Conservation (phyloP, 2,329 filamentous ascomycete genomes). For the Neofusicoccum sp. region DNA sequence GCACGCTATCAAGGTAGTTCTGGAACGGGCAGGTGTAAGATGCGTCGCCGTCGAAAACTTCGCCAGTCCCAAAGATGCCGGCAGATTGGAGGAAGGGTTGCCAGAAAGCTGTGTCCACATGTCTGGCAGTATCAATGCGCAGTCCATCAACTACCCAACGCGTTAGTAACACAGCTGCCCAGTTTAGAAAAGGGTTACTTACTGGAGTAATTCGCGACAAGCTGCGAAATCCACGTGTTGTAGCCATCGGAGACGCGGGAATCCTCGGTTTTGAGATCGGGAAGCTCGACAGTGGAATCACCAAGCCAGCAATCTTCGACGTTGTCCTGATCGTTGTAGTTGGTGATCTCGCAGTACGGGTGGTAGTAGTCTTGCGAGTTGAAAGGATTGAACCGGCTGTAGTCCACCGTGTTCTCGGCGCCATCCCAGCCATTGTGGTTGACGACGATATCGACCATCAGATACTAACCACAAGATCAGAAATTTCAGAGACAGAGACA, state of each 20-base stretch:
- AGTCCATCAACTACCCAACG: slow-evolving; percentile 35
- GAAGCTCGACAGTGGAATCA: slow-evolving; percentile 43
- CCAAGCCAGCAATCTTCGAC: slow-evolving; percentile 53
- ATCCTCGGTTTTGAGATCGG: slow-evolving; percentile 48
- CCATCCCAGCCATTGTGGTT: slow-evolving; percentile 59
- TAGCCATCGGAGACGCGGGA: background rate
- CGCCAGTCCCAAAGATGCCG: slow-evolving; percentile 38
- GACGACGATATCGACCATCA: slow-evolving; percentile 61
- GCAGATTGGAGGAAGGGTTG: slow-evolving; percentile 33
- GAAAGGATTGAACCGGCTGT: slow-evolving; percentile 53
- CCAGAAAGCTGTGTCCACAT: slow-evolving; percentile 39
- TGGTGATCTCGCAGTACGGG: slow-evolving; percentile 53
- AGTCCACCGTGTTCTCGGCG: slow-evolving; percentile 50
- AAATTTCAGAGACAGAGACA: background rate
- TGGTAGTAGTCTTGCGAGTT: slow-evolving; percentile 61
- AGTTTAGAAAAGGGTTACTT: background rate
- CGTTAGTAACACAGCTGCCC: background rate
- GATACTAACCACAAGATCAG: slow-evolving; percentile 36
- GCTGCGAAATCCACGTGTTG: slow-evolving; percentile 17
- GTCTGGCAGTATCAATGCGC: slow-evolving; percentile 39
- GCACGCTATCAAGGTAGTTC: slow-evolving; percentile 34
- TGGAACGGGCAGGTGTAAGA: slow-evolving; percentile 36
- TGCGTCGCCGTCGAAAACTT: slow-evolving; percentile 35
- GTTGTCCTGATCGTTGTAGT: slow-evolving; percentile 54
- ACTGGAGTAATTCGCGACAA: slow-evolving; percentile 35